These are phyloP conservation scores for Halteria grandinella DNA, from an alignment of 73 alveolate genomes.

Conservation along the genomic window DNA sequence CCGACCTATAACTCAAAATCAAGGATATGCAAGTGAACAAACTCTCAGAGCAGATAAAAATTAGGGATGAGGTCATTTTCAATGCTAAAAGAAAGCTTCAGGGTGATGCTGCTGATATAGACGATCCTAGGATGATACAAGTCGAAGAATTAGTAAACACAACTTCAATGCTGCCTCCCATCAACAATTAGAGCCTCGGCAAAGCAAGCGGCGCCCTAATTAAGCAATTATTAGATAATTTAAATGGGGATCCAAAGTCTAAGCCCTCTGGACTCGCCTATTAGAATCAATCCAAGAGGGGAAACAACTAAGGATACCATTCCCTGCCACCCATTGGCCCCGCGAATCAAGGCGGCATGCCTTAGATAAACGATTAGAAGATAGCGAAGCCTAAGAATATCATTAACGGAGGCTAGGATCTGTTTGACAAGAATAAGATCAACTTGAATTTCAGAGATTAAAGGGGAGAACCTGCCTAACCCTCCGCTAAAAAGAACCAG, in stretches of 20 bases:
- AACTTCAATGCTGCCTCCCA: constrained; percentile 52
- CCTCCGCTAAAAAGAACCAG: too few relatives aligned
- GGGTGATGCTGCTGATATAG: constrained; percentile 19
- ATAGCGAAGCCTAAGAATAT: too few relatives aligned
- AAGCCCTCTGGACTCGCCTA: too few relatives aligned
- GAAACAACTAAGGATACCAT: constrained; percentile 10
- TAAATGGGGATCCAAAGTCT: neutral
- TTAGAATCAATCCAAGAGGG: too few relatives aligned
- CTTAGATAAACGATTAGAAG: too few relatives aligned
- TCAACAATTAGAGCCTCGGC: neutral
- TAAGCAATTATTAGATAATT: constrained; percentile 7
- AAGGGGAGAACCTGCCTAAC: too few relatives aligned
- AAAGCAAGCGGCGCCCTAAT: constrained; percentile 19
- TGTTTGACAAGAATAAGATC: constrained; percentile 3
- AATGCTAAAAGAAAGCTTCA: constrained; percentile 43
- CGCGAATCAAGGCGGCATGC: too few relatives aligned
- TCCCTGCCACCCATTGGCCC: constrained; percentile 51
- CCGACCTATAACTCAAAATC: constrained; percentile 25
- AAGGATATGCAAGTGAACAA: constrained; percentile 39
- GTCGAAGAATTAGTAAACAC: constrained; percentile 20
- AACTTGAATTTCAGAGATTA: constrained; percentile 12
- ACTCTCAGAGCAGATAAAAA: constrained; percentile 44
- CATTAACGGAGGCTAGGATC: too few relatives aligned
- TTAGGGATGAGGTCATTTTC: constrained; percentile 48
- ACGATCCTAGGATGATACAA: constrained; percentile 42